These are phyloP conservation scores for Naematelia encephala DNA, from an alignment of 768 basidiomycete species.

Conservation along the genomic window DNA sequence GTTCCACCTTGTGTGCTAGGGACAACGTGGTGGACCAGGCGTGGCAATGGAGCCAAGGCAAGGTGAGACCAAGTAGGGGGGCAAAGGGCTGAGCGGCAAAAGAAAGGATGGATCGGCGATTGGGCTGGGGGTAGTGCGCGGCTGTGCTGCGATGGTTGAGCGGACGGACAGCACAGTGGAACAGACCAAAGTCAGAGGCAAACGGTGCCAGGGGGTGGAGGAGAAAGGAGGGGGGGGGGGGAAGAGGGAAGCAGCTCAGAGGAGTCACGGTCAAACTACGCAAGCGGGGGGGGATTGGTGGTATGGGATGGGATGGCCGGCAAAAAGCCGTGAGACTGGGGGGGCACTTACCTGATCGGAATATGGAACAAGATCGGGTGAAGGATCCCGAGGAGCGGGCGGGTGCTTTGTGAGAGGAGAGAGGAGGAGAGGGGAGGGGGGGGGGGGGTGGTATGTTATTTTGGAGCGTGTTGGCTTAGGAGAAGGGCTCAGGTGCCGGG, in stretches of 20 bases:
- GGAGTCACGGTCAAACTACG: no score
- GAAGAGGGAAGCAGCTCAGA: neutral
- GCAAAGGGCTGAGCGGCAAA: slow-evolving; percentile 4
- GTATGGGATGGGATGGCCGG: no score
- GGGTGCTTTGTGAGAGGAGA: neutral
- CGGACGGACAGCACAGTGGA: no score
- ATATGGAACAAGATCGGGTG: neutral
- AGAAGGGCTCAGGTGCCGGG: neutral
- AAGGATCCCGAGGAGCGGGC: neutral
- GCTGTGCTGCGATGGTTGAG: no score
- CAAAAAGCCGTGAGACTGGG: no score
- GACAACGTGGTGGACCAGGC: neutral
- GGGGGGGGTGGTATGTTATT: neutral
- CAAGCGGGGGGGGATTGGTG: no score
- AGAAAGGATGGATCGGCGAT: neutral
- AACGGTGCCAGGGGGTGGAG: slow-evolving; percentile 1
- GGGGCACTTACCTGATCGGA: neutral
- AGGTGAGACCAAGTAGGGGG: neutral
- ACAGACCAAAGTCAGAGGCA: no score
- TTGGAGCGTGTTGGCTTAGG: no score
- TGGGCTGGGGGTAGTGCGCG: neutral
- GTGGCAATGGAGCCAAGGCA: neutral
- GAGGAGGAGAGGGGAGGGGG: neutral
- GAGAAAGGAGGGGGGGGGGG: slow-evolving; percentile 4
- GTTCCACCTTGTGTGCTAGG: slow-evolving; percentile 14